Evolutionary conservation across 805 yeast species (phyloP), one percentile per base, ranked within the genome.

Genomic region (Hanseniaspora hatyaiensis): DNA sequence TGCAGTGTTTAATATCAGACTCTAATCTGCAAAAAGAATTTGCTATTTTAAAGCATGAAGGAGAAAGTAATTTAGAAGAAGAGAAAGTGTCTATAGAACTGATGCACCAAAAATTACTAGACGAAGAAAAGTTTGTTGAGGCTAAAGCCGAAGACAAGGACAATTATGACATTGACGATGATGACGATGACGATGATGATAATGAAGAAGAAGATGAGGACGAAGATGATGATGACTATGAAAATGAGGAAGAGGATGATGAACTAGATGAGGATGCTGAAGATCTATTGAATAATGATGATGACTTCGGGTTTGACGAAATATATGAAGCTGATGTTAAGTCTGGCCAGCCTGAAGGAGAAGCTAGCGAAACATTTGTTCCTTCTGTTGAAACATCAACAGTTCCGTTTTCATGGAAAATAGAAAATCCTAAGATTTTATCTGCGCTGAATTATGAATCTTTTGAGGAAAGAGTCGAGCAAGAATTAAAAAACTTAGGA

Each of bases 401-500:
- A 9, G 46, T 49, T 18, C 51, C 51, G 1, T 42, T 40, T 22
- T 18, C 46, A 2, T 49, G 51, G 51, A 49, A 43, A 38, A 33
- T 49, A 8, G 51, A 49, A 29, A 43, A 49, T 32, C 34, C 23
- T 15, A 56, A 55, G 60, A 67, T 58, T 50, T 19, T 33, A 6
- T 39, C 43, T 4, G 71, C 65, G 58, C 69, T 75, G 2, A 95
- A 86, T 56, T 92, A 85, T 61, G 73, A 73, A 34, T 72, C 88
- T 1, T 72, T 92, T 31, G 99, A 92, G 58, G 95, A 89, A 54
- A 67, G 97, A 31, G 66, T 92, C 50, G 82, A 84, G 59, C 71
- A 95, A 40, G 98, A 92, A 60, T 69, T 92, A 55, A 78, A 83
- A 54, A 86, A 82, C 59, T 85, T 92, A 49, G 98, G 98, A 0